Evolutionary conservation across 441 rosid genomes (phyloP), one percentile per base, ranked within the genome.

Genomic region (Euphorbia corollata): DNA sequence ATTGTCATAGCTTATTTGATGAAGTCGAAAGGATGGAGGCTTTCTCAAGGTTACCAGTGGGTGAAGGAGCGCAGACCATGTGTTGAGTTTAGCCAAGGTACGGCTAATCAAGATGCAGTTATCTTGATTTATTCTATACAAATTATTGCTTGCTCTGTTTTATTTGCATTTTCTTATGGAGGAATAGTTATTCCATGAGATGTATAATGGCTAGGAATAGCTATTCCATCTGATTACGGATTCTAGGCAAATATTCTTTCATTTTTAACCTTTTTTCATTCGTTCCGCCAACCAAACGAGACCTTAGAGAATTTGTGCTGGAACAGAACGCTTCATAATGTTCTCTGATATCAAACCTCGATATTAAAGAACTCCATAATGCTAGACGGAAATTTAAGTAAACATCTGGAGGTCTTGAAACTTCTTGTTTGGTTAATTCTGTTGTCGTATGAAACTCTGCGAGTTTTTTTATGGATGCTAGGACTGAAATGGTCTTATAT

Each of bases 11-110:
- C 92, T 15, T 94, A 81, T 77, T 80, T 94, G 81, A 91, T 94
- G 99, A 94, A 89, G 81, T 84, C 85, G 63, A 91, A 77, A 81
- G 81, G 92, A 73, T 94, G 97, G 99, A 88, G 85, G 74, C 90
- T 94, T 58, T 65, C 77, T 39, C 92, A 82, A 77, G 88, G 96
- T 83, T 81, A 82, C 72, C 88, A 83, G 73, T 89, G 96, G 97
- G 97, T 94, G 73, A 86, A 91, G 78, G 97, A 94, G 72, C 80
- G 89, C 60, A 86, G 98, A 77, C 83, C 91, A 63, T 50, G 77
- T 13, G 89, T 84, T 60, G 91, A 86, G 23, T 75, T 94, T 60
- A 79, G 65, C 74, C 79, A 73, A 77, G 96, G 97, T 85, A 68
- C 45, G 58, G 55, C 19, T 57, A 53, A 27, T 57, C 55, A 48